Base-by-base conservation (phyloP, 2,329 filamentous ascomycete genomes). In the Grosmannia penicillata region DNA sequence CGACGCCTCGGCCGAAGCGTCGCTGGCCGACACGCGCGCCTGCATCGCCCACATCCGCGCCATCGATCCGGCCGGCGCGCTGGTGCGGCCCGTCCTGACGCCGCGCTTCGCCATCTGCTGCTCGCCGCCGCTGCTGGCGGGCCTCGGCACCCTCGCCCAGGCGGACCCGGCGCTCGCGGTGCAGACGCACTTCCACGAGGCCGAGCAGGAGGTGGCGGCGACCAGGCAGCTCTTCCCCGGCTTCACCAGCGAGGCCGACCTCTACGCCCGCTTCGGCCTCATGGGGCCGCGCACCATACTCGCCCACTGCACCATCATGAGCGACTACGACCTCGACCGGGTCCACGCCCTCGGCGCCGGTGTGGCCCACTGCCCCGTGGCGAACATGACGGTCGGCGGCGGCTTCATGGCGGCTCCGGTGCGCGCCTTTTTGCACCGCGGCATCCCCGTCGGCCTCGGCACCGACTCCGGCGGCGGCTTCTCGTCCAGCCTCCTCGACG, bases 161-260 rank as follows among this genome's bases (percentile, higher is more conserved):
- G 46, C 58, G 9, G 60, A 78, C 40, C 17, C 30, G 14, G 52
- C 61, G 1, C 49, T 79, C 17, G 61, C 70, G 0, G 68, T 82
- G 24, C 75, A 81, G 53, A 79, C 75, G 4, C 76, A 80, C 51
- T 78, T 80, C 57, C 72, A 77, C 52, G 75, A 80, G 49, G 72
- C 75, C 0, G 58, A 64, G 47, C 66, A 75, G 42, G 75, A 80
- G 51, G 71, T 76, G 38, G 45, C 57, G 2, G 63, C 66, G 17
- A 79, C 75, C 0, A 54, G 53, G 8, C 51, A 59, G 1, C 54
- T 80, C 3, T 79, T 77, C 46, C 72, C 72, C 0, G 52, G 61
- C 1, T 73, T 73, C 36, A 46, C 49, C 3, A 72, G 61, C 38
- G 75, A 80, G 51, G 70, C 64, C 0, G 72, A 77, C 38, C 56